Evolutionary conservation across 2,329 filamentous ascomycete species (phyloP).

Genomic region (Davidsoniella virescens): DNA sequence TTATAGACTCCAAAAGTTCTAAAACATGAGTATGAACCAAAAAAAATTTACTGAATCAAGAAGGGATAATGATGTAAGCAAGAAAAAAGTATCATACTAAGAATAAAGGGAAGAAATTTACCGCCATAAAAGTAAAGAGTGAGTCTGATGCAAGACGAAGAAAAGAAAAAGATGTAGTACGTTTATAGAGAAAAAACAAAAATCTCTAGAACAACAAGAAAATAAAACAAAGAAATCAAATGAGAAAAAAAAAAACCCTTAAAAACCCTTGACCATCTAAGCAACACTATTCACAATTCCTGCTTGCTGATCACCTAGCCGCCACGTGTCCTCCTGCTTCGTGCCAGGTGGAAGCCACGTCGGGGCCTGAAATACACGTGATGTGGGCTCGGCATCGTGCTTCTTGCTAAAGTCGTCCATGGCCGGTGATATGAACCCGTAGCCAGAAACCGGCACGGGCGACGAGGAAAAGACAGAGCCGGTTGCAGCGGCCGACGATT

Average conservation of each 20-base stretch:
- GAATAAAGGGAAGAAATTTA: slow-evolving; percentile 1
- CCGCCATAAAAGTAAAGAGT: neutral
- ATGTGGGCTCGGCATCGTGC: slow-evolving; percentile 1
- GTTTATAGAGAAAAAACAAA: slow-evolving; percentile 1
- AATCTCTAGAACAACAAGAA: slow-evolving; percentile 1
- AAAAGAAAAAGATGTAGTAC: slow-evolving; percentile 1
- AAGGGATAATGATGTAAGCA: neutral
- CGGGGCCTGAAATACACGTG: slow-evolving; percentile 2
- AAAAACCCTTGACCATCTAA: slow-evolving; percentile 12
- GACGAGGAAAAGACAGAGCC: neutral
- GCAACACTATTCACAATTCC: slow-evolving; percentile 15
- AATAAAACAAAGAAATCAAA: slow-evolving; percentile 16
- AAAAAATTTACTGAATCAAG: neutral
- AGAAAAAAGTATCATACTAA: neutral
- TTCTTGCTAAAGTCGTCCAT: neutral
- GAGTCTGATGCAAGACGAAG: neutral
- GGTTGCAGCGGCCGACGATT: neutral
- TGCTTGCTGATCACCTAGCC: slow-evolving; percentile 20
- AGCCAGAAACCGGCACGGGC: slow-evolving; percentile 2
- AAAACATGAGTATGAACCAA: neutral
- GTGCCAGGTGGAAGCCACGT: slow-evolving; percentile 66
- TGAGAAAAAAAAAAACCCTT: slow-evolving; percentile 24
- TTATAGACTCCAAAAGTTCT: too few species aligned
- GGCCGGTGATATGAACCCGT: slow-evolving; percentile 3
- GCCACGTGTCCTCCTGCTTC: slow-evolving; percentile 76